A percentile compares a stretch with the other conserved stretches of the same genome.
phyloP scores from a whole-genome alignment of 176 grass and related monocot genomes.

The Musa acuminata region DNA sequence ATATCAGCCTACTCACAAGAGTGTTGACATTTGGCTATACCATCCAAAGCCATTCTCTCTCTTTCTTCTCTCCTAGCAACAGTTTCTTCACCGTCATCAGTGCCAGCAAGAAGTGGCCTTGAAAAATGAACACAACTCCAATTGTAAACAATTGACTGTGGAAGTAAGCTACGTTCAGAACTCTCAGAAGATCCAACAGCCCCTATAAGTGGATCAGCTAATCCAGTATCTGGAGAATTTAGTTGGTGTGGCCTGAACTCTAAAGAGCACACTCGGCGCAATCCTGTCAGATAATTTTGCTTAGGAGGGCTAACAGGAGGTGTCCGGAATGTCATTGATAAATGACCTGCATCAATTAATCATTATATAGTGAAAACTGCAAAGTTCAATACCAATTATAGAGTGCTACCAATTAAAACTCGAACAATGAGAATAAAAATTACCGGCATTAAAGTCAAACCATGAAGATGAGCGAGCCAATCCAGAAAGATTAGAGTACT shows the following conservation, averaged over 20 bases:
- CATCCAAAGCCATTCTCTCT: constrained; percentile 63
- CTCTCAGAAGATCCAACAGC: constrained; percentile 33
- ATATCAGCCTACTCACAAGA: constrained; percentile 57
- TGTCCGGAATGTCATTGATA: constrained; percentile 29
- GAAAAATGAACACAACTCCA: constrained; percentile 98
- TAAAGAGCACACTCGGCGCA: constrained; percentile 85
- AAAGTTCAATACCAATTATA: neutral
- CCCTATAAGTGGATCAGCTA: constrained; percentile 66
- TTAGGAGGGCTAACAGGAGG: constrained; percentile 12
- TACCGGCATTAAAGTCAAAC: constrained; percentile 96
- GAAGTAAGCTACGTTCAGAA: constrained; percentile 38
- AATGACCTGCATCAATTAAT: neutral
- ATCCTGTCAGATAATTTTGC: constrained; percentile 54
- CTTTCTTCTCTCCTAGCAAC: constrained; percentile 72
- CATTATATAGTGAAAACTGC: neutral
- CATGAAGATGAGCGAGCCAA: constrained; percentile 88
- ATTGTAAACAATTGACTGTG: constrained; percentile 80
- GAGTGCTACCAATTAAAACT: neutral
- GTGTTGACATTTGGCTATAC: constrained; percentile 69
- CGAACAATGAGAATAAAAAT: constrained; percentile 2
- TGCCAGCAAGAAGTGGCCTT: constrained; percentile 56
- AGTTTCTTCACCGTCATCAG: constrained; percentile 79
- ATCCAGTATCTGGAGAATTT: constrained; percentile 62
- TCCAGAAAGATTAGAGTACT: constrained; percentile 43
- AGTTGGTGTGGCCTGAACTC: constrained; percentile 69